Base-by-base conservation (phyloP, 179 eudicot genomes). In the Monotropa hypopitys region DNA sequence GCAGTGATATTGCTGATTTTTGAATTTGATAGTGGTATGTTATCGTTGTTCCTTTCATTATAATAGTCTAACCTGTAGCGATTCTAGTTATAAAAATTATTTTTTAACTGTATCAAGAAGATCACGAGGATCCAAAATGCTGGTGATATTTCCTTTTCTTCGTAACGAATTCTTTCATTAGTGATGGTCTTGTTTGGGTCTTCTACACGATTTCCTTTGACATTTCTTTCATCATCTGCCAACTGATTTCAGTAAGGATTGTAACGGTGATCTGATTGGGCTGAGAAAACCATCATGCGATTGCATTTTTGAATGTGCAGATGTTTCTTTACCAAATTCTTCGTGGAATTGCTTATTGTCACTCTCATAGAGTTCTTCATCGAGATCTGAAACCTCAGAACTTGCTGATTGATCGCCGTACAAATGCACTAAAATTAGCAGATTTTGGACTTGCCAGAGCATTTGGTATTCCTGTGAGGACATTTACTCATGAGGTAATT, bases 361-460 rank as follows among this genome's bases (percentile, higher is more conserved):
- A 95, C 84, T 95, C 98, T 45, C 99, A 93, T 76, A 88, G 97
- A 86, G 96, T 95, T 82, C 96, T 95, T 70, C 99, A 93, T 80
- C 87, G 98, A 76, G 98, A 95, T 78, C 78, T 95, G 84, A 95
- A 95, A 87, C 99, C 99, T 66, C 96, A 93, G 79, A 95, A 93
- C 85, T 78, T 95, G 86, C 84, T 95, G 87, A 93, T 95, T 80
- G 99, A 95, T 80, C 89, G 89, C 33, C 87, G 89, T 72, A 95
- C 90, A 59, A 95, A 95, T 87, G 90, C 92, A 35, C 84, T 95
- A 61, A 95, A 95, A 83, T 96, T 95, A 81, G 99, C 99, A 51
- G 99, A 95, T 82, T 95, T 95, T 84, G 98, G 99, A 73, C 79
- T 95, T 84, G 98, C 98, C 68, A 93, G 99, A 84, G 98, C 99